These are phyloP conservation scores for Fusarium domesticum DNA, from an alignment of 2,329 filamentous ascomycete species.

Conservation along the genomic window DNA sequence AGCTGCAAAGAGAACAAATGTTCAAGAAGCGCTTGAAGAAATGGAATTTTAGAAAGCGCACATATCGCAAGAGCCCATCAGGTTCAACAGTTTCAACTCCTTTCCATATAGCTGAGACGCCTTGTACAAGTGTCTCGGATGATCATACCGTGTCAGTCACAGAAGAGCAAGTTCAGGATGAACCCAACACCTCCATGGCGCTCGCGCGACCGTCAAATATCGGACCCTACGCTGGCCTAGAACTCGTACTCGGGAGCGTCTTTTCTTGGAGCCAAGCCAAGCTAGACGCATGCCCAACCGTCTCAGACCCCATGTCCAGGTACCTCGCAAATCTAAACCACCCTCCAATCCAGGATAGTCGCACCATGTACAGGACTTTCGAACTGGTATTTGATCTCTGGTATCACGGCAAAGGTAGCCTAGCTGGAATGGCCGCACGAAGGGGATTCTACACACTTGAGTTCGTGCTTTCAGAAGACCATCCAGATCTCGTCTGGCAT, in stretches of 20 bases:
- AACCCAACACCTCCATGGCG: slow-evolving; percentile 14
- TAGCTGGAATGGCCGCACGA: slow-evolving; percentile 37
- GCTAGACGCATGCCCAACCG: slow-evolving; percentile 28
- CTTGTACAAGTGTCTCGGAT: slow-evolving; percentile 13
- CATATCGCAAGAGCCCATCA: slow-evolving; percentile 32
- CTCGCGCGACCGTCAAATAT: slow-evolving; percentile 24
- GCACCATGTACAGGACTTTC: slow-evolving; percentile 40
- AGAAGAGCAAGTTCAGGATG: slow-evolving; percentile 11
- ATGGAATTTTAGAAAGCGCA: slow-evolving; percentile 38
- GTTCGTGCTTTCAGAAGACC: slow-evolving; percentile 37
- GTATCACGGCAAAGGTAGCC: slow-evolving; percentile 34
- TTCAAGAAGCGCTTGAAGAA: slow-evolving; percentile 40
- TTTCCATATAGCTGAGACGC: slow-evolving; percentile 10
- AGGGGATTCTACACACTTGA: slow-evolving; percentile 37
- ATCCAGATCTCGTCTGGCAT: slow-evolving; percentile 39
- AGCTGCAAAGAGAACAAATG: slow-evolving; percentile 36
- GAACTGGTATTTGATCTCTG: slow-evolving; percentile 39
- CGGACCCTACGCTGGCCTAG: slow-evolving; percentile 30
- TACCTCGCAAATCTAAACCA: slow-evolving; percentile 36
- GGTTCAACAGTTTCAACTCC: slow-evolving; percentile 23
- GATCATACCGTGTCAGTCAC: slow-evolving; percentile 11
- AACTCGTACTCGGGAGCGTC: slow-evolving; percentile 35
- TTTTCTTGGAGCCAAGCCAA: slow-evolving; percentile 37
- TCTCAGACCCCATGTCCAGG: slow-evolving; percentile 36
- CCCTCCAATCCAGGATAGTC: slow-evolving; percentile 38